A percentile compares a stretch with the other conserved stretches of the same genome.
These are phyloP conservation scores for Euphorbia pulcherrima DNA, from an alignment of 345 rosid species.

Conservation along the genomic window DNA sequence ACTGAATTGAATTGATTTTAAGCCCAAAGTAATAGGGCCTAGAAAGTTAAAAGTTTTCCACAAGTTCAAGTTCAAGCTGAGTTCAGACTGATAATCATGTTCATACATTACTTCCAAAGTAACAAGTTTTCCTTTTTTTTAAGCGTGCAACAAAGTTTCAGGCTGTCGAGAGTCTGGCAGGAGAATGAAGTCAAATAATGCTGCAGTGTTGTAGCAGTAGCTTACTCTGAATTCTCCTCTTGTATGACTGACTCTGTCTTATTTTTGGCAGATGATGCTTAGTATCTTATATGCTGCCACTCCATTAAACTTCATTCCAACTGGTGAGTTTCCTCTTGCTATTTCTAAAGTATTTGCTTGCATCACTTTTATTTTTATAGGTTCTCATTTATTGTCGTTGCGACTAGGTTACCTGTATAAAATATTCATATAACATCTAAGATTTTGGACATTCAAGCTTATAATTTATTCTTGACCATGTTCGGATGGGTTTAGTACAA, in stretches of 20 bases:
- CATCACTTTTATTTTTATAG: neutral
- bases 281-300: constrained; percentile 58
- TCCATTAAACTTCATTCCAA: constrained; percentile 66
- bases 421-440: neutral
- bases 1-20: no score
- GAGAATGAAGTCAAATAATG: neutral
- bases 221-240: neutral
- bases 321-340: constrained; percentile 38
- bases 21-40: no score
- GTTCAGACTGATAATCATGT: neutral
- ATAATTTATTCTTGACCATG: neutral
- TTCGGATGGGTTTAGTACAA: neutral
- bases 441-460: neutral
- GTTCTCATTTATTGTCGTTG: neutral
- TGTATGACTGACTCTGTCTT: neutral
- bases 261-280: constrained; percentile 53
- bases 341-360: no score
- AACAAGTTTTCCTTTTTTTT: neutral
- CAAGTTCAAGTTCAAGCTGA: neutral
- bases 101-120: neutral
- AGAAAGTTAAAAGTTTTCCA: neutral
- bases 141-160: neutral
- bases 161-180: neutral
- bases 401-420: neutral
- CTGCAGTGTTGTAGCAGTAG: neutral